Base-by-base conservation (phyloP, 441 rosid genomes). In the Geranium incanum region DNA sequence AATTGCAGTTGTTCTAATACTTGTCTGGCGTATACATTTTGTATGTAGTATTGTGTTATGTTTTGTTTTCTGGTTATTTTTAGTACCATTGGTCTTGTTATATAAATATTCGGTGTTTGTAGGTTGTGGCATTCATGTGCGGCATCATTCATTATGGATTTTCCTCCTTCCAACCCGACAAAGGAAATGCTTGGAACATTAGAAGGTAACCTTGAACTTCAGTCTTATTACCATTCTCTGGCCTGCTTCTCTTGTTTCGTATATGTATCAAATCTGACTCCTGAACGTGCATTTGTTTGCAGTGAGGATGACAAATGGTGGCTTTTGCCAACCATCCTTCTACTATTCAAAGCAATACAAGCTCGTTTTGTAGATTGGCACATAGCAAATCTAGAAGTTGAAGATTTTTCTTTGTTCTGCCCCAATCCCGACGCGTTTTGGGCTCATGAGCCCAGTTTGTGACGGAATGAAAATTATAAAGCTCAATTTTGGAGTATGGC, bases 251-350 rank as follows among this genome's bases (percentile, higher is more conserved):
- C 55, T n/a, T 55, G 62, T 55, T 55, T 55, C 23, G 19, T 55
- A 5, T 6, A 55, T 3, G 48, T 41, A 57, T 19, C 18, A 57
- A 8, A 5, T 16, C 63, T 57, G 21, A 57, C 60, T 45, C 73
- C 63, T 63, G 50, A 68, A 75, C 36, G 63, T 76, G 21, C 41
- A 45, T 68, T 66, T 78, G 60, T 28, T 36, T 66, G 73, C 86
- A 95, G 98, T 72, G 97, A 90, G 72, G 97, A 86, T 60, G 88
- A 89, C 73, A 82, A 84, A 70, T 95, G 99, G 99, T 95, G 99
- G 99, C 80, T 92, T 21, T 83, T 95, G 82, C 96, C 97, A 36
- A 86, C 95, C 4, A 52, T 88, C 50, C 95, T 95, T 36, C 45
- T 89, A 66, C 70, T 90, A 70, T 79, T 86, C 78, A 95, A 92